These are phyloP conservation scores for Cladosporium velox DNA, from an alignment of 2,329 filamentous ascomycete genomes.

Conservation along the genomic window DNA sequence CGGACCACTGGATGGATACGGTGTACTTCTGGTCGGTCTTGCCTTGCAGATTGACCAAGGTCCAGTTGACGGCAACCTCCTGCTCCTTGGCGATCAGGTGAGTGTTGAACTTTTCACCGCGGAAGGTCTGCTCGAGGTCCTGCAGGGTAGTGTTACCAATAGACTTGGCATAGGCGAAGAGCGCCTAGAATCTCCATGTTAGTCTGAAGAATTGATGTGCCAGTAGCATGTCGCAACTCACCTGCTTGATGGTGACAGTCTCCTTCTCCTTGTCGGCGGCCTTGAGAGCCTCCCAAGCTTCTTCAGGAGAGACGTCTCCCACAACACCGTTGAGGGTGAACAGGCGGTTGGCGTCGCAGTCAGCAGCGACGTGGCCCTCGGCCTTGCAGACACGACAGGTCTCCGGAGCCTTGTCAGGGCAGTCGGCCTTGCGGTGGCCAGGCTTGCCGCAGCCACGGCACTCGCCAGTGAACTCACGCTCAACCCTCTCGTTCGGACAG, in stretches of 20 bases:
- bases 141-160: constrained; percentile 59
- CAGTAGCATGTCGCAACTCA: constrained; percentile 35
- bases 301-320: constrained; percentile 46
- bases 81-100: constrained; percentile 65
- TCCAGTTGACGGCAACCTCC: constrained; percentile 57
- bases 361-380: constrained; percentile 41
- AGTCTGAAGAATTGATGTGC: neutral
- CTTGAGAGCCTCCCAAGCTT: constrained; percentile 60
- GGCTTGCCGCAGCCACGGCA: constrained; percentile 60
- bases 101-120: constrained; percentile 55
- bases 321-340: constrained; percentile 56
- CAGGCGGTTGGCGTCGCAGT: constrained; percentile 63
- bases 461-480: constrained; percentile 55
- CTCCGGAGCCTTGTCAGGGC: constrained; percentile 59
- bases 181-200: constrained; percentile 29
- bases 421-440: constrained; percentile 63
- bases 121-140: constrained; percentile 63
- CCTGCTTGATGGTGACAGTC: constrained; percentile 63
- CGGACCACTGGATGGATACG: constrained; percentile 51
- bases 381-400: constrained; percentile 63
- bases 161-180: constrained; percentile 61
- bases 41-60: constrained; percentile 72
- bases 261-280: constrained; percentile 57
- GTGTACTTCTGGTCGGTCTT: constrained; percentile 56
- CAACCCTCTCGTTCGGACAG: constrained; percentile 58